Base-by-base conservation (phyloP, 129 eudicot species). In the Kitagawia praeruptora region DNA sequence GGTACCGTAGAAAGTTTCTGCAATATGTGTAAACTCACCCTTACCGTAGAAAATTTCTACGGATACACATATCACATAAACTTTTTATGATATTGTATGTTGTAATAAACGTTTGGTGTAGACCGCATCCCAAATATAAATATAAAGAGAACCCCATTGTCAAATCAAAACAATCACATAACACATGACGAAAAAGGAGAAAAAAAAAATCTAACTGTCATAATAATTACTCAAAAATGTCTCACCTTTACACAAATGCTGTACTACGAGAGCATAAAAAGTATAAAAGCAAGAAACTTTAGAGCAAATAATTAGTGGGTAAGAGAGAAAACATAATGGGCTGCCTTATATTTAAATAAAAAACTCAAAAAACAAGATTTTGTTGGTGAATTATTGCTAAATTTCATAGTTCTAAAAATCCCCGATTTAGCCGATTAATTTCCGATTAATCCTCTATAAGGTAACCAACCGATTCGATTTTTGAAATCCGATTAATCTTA, bases 111-210 rank as follows among this genome's bases (percentile, higher is more conserved):
- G n/a, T n/a, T n/a, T n/a, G n/a, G n/a, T n/a, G n/a, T n/a, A n/a
- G n/a, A n/a, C n/a, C n/a, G n/a, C n/a, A n/a, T n/a, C n/a, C n/a
- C n/a, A n/a, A 31, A 31, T 31, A 80, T 77, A 75, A 81, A 76
- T 75, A 46, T 67, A 82, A 63, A 74, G 83, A 81, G 85, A 53
- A 80, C 87, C 88, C 83, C 85, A 82, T 90, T 82, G 74, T 76
- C 80, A 81, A 79, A 73, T 19, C 51, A 21, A 73, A 10, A 73
- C 51, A 73, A 44, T 73, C 31, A 12, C 53, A 44, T 44, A 11
- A 42, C 51, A 73, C 38, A 61, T 8, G 23, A 44, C 23, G 51
- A 9, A 44, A 73, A 19, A 44, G 8, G 46, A 21, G 27, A 34
- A 37, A 6, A 18, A 70, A 70, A 74, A 75, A 70, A 75, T 78